phyloP scores from a whole-genome alignment of 164 flowering plant species.

The Umbellularia californica region DNA sequence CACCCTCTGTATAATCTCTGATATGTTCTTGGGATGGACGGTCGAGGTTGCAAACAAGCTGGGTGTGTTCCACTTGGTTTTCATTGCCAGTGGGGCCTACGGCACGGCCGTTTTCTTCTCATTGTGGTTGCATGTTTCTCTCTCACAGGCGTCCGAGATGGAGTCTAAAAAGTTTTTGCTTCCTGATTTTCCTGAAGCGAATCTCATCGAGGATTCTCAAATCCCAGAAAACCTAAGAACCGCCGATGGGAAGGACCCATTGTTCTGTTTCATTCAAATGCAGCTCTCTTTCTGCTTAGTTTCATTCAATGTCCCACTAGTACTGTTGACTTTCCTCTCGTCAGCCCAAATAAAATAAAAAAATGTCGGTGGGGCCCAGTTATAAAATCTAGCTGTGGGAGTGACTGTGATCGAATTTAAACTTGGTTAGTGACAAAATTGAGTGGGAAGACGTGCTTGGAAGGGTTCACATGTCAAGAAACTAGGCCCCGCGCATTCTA shows the following conservation, averaged over 20 bases:
- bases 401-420: no score
- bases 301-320: no score
- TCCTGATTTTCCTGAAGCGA: constrained; percentile 10
- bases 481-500: no score
- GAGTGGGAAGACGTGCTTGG: background rate
- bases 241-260: constrained; percentile 2
- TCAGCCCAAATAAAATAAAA: no score
- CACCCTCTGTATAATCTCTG: constrained; percentile 11
- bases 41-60: constrained; percentile 5
- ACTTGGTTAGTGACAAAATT: no score
- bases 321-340: no score
- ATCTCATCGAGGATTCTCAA: constrained; percentile 6
- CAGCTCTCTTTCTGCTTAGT: background rate
- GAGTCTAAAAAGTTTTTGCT: constrained; percentile 10
- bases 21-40: constrained; percentile 8
- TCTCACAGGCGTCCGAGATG: background rate
- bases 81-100: constrained; percentile 15
- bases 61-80: constrained; percentile 9
- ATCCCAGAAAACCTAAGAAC: background rate
- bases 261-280: background rate
- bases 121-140: constrained; percentile 16
- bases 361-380: no score
- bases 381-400: no score
- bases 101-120: constrained; percentile 17
- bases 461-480: no score